Evolutionary conservation across 2,329 filamentous ascomycete genomes (phyloP).

Genomic region (Botrytis porri): DNA sequence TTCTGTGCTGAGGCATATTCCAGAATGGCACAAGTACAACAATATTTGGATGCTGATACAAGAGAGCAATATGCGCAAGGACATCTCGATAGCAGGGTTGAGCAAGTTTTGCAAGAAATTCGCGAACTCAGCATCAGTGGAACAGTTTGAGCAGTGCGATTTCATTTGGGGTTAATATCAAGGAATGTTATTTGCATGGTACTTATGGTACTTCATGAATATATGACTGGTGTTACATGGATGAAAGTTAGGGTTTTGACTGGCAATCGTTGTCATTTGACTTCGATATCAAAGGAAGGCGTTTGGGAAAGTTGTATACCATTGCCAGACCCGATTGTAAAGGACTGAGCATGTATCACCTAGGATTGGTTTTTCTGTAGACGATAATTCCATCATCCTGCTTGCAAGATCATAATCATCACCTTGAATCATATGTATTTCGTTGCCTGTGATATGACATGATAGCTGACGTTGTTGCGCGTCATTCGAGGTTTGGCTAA

Average conservation of each 20-base stretch:
- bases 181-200: constrained; percentile 15
- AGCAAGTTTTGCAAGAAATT: constrained; percentile 96
- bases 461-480: background rate
- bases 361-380: constrained; percentile 4
- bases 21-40: constrained; percentile 97
- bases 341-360: constrained; percentile 11
- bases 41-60: constrained; percentile 93
- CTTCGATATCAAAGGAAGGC: constrained; percentile 11
- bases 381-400: constrained; percentile 3
- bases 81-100: constrained; percentile 84
- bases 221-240: constrained; percentile 16
- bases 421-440: background rate
- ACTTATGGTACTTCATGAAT: constrained; percentile 17
- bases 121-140: constrained; percentile 89
- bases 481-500: background rate
- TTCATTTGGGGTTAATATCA: background rate
- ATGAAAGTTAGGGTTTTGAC: constrained; percentile 3
- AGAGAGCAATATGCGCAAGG: constrained; percentile 94
- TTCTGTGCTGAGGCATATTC: constrained; percentile 98
- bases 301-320: constrained; percentile 10
- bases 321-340: constrained; percentile 6
- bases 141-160: constrained; percentile 51
- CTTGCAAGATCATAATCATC: background rate
- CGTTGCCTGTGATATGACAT: background rate
- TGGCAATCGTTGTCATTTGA: constrained; percentile 11